Conservation (phyloP, 176 grass and related monocot species). For the Phoenix roebelenii region DNA sequence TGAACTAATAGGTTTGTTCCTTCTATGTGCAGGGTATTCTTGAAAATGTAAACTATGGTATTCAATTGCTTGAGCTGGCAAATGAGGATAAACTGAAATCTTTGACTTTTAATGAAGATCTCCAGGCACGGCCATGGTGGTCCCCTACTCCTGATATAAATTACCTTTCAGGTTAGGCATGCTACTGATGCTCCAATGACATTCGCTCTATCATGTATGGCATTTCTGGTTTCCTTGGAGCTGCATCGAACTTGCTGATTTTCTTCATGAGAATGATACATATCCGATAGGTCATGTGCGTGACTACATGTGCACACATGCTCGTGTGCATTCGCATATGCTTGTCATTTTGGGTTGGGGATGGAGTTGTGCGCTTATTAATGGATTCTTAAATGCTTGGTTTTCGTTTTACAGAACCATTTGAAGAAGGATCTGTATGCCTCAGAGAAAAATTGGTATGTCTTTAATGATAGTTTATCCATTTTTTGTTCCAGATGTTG, state of each 20-base stretch:
- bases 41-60: slow-evolving; percentile 49
- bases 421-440: slow-evolving; percentile 45
- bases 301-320: no score
- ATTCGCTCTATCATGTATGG: background rate
- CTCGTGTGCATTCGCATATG: no score
- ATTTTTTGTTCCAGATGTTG: background rate
- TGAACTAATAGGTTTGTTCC: background rate
- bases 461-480: slow-evolving; percentile 10
- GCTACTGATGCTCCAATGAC: background rate
- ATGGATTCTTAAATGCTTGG: background rate
- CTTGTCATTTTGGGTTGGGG: no score
- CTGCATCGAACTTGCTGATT: no score
- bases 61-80: slow-evolving; percentile 62
- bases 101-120: slow-evolving; percentile 79
- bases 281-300: no score
- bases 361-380: no score
- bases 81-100: slow-evolving; percentile 54
- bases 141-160: slow-evolving; percentile 61
- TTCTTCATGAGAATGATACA: no score
- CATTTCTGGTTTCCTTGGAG: no score
- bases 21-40: slow-evolving; percentile 40
- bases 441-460: slow-evolving; percentile 59
- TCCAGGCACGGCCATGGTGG: slow-evolving; percentile 88
- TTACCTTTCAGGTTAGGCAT: slow-evolving; percentile 60
- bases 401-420: slow-evolving; percentile 44